Evolutionary conservation across 345 rosid species (phyloP), one percentile per base, ranked within the genome.

Genomic region (Anastatica hierochuntica): DNA sequence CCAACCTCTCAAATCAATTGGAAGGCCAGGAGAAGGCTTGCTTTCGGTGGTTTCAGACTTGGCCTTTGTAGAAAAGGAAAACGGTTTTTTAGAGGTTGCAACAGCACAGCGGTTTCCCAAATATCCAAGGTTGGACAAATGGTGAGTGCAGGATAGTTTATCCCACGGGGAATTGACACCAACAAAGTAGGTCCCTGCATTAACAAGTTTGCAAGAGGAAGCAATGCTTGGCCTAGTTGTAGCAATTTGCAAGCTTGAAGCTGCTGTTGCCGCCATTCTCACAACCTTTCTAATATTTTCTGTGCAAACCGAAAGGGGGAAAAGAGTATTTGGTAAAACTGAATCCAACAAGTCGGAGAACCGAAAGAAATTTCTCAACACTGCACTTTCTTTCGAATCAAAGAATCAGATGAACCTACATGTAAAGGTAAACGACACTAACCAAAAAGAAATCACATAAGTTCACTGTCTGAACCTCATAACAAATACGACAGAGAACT

Each of bases 1-100:
- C 13, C 7, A 42, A 86, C 97, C 97, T 86, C 54, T 79, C 77
- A 90, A 74, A 77, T 87, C 88, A 66, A 90, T 80, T 1, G 90
- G 76, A 77, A 90, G 77, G 33, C 96, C 87, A 17, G 87, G 58
- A 6, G 62, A 48, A 37, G 76, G 72, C 63, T 68, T 80, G 35
- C 51, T 76, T 20, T 87, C 78, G 53, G 59, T 72, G 47, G 79
- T 71, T 51, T 67, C 81, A 49, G 85, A 47, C 82, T 72, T 71
- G 5, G 96, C 95, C 77, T 56, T 79, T 45, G 83, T 77, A 9
- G 70, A 62, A 65, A 65, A 54, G 39, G 66, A 77, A 48, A 61
- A 59, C 43, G 50, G 37, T 63, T 70, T 84, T 43, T 43, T 61
- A 2, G 67, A 48, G 60, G 77, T 63, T 17, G 79, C 64, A 9